phyloP scores from a whole-genome alignment of 805 yeast species.

The Saccharomycopsis javanensis region DNA sequence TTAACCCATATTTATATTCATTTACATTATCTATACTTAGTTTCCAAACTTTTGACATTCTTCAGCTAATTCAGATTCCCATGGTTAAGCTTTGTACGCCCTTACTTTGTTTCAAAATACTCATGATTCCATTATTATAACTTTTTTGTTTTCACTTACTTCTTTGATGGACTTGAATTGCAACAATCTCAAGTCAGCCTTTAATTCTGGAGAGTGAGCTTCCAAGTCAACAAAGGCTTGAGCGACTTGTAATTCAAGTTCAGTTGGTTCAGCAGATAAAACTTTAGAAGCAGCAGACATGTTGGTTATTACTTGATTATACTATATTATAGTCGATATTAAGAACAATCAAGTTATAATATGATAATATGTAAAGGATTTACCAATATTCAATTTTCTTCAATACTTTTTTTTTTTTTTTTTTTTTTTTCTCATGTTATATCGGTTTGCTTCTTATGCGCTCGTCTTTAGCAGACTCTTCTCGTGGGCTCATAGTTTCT shows the following conservation, averaged over 20 bases:
- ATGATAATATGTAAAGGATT: neutral
- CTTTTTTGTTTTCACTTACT: conserved; percentile 30
- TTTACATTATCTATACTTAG: too few relatives aligned
- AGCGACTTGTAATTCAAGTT: conserved; percentile 98
- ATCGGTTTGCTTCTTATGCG: neutral
- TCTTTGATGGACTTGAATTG: conserved; percentile 98
- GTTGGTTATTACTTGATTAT: conserved; percentile 22
- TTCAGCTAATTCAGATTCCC: too few relatives aligned
- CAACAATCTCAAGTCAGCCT: conserved; percentile 96
- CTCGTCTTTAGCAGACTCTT: too few relatives aligned
- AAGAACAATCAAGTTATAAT: too few relatives aligned
- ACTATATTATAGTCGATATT: neutral
- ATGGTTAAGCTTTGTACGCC: neutral
- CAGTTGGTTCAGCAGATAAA: conserved; percentile 91
- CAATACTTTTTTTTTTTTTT: conserved; percentile 3
- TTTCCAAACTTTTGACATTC: too few relatives aligned
- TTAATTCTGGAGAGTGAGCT: conserved; percentile 85
- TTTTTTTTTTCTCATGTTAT: neutral
- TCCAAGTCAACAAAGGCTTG: conserved; percentile 97
- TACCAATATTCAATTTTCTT: neutral
- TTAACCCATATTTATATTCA: too few relatives aligned
- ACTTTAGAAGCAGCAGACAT: conserved; percentile 98
- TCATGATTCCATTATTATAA: neutral
- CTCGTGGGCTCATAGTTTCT: neutral
- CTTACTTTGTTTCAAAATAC: neutral